Percentiles rank a stretch among this genome's conserved stretches.
phyloP scores from a whole-genome alignment of 306 rosid species.

The Begonia fuchsioides region DNA sequence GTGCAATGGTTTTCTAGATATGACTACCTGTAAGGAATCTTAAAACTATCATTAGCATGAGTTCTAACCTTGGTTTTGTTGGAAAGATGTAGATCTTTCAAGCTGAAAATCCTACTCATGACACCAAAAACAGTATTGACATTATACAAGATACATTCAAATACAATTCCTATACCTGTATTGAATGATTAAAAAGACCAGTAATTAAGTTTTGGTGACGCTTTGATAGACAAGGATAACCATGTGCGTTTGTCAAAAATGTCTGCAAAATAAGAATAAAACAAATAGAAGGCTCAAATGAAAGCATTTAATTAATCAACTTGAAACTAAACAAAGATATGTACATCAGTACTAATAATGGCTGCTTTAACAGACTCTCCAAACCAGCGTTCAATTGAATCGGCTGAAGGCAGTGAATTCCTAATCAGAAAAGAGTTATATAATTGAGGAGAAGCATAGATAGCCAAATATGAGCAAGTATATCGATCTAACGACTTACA shows the following conservation, averaged over 20 bases:
- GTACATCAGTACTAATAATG: slow-evolving; percentile 39
- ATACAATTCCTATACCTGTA: slow-evolving; percentile 35
- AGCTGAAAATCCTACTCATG: neutral
- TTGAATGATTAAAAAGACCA: slow-evolving; percentile 57
- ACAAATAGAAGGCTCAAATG: too few relatives aligned
- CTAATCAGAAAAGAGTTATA: slow-evolving; percentile 15
- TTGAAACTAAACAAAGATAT: neutral
- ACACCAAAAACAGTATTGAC: neutral
- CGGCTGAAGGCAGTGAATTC: slow-evolving; percentile 51
- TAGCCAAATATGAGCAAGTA: slow-evolving; percentile 2
- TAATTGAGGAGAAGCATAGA: slow-evolving; percentile 1
- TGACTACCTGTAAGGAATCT: slow-evolving; percentile 31
- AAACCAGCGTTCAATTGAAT: slow-evolving; percentile 85
- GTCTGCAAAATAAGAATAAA: slow-evolving; percentile 32
- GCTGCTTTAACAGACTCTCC: slow-evolving; percentile 96
- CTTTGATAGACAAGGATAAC: slow-evolving; percentile 90
- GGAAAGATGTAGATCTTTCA: neutral
- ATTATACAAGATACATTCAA: neutral
- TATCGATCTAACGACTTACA: slow-evolving; percentile 31
- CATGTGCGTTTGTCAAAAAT: slow-evolving; percentile 72
- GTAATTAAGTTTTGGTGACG: slow-evolving; percentile 72
- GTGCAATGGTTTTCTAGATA: slow-evolving; percentile 55
- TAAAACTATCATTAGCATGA: neutral
- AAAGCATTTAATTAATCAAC: too few relatives aligned
- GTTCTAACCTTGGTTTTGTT: neutral